phyloP scores from a whole-genome alignment of 176 grass and related monocot genomes.

The Oryza rufipogon region DNA sequence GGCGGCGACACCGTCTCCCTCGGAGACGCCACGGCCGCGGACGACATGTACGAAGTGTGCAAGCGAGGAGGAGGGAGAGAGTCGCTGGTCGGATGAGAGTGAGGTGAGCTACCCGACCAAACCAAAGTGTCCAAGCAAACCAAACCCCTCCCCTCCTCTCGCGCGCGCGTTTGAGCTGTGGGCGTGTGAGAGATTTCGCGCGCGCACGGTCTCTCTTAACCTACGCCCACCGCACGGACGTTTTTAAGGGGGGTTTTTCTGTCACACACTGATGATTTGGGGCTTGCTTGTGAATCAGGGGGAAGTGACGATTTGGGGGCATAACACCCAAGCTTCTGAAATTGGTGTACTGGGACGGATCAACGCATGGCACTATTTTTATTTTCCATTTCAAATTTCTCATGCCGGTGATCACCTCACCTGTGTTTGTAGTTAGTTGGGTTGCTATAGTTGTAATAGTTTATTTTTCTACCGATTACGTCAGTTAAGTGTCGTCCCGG shows the following conservation, averaged over 20 bases:
- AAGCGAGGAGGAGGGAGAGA: neutral
- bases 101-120: neutral
- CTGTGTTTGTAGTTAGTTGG: neutral
- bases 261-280: too few relatives aligned
- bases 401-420: too few relatives aligned
- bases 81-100: neutral
- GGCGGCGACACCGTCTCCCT: conserved; percentile 51
- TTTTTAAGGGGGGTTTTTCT: neutral
- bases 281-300: too few relatives aligned
- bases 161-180: neutral
- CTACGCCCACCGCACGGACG: neutral
- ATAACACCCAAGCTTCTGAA: neutral
- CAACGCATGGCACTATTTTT: neutral
- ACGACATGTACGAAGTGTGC: neutral
- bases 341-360: neutral
- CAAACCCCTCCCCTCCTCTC: neutral
- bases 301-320: neutral
- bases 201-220: neutral
- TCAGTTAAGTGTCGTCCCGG: neutral
- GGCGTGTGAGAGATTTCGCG: neutral
- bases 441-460: neutral
- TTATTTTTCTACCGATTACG: neutral
- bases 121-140: neutral
- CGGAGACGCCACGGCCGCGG: conserved; percentile 19
- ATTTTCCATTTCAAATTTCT: neutral